Conservation (phyloP, 768 basidiomycete genomes). For the Tylopilus felleus region DNA sequence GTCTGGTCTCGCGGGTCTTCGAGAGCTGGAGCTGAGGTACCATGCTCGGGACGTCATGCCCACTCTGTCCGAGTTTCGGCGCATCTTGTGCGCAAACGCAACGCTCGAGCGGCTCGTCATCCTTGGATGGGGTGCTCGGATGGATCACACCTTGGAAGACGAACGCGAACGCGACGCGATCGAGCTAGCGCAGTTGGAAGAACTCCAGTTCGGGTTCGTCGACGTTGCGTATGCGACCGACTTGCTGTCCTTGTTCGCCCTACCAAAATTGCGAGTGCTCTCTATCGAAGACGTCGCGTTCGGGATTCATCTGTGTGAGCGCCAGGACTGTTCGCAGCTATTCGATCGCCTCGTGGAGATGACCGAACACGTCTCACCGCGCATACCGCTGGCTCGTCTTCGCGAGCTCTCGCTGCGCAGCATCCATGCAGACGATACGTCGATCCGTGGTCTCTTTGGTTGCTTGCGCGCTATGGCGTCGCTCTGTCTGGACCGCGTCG, state of each 20-base stretch:
- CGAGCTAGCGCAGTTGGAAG: slow-evolving; percentile 29
- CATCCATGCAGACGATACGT: not conserved
- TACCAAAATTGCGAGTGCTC: slow-evolving; percentile 39
- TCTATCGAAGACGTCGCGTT: slow-evolving; percentile 46
- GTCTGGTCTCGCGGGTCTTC: slow-evolving; percentile 41
- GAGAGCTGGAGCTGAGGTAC: slow-evolving; percentile 50
- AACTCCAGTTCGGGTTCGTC: slow-evolving; percentile 43
- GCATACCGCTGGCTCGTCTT: slow-evolving; percentile 7
- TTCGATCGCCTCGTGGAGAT: slow-evolving; percentile 32
- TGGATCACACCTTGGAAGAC: slow-evolving; percentile 11
- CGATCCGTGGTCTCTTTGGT: slow-evolving; percentile 9
- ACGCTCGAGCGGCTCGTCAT: slow-evolving; percentile 43
- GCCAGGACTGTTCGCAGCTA: slow-evolving; percentile 36
- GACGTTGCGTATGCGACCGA: slow-evolving; percentile 38
- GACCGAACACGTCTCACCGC: not conserved
- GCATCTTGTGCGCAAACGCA: slow-evolving; percentile 40
- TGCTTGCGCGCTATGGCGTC: not conserved
- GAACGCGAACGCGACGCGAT: not conserved
- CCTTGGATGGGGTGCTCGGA: slow-evolving; percentile 51
- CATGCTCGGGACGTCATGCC: slow-evolving; percentile 58
- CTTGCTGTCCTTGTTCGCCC: slow-evolving; percentile 37
- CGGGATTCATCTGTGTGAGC: slow-evolving; percentile 33
- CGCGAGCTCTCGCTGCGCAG: slow-evolving; percentile 11
- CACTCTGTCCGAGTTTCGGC: slow-evolving; percentile 41
- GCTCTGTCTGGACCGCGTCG: slow-evolving; percentile 10